These are phyloP conservation scores for Leccinum ochraceum DNA, from an alignment of 768 basidiomycete genomes.

Conservation along the genomic window DNA sequence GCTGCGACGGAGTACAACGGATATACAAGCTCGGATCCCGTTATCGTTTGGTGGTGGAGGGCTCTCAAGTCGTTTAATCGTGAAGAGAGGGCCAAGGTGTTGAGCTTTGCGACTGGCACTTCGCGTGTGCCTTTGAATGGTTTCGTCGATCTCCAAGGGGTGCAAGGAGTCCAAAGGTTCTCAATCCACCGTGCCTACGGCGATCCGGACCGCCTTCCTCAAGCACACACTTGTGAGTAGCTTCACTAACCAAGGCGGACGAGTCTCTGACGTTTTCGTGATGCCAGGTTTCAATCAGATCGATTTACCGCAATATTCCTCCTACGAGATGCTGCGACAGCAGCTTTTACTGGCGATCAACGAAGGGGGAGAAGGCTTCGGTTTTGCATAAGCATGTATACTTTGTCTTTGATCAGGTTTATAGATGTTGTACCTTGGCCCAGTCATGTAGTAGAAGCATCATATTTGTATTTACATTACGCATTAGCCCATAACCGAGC, in stretches of 20 bases:
- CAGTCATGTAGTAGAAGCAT: slow-evolving; percentile 32
- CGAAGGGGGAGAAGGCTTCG: slow-evolving; percentile 96
- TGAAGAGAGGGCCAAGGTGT: slow-evolving; percentile 93
- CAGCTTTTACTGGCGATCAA: slow-evolving; percentile 90
- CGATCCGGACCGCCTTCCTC: slow-evolving; percentile 79
- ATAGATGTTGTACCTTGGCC: slow-evolving; percentile 19
- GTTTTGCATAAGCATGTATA: slow-evolving; percentile 55
- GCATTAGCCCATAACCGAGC: slow-evolving; percentile 17
- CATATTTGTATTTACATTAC: slow-evolving; percentile 37
- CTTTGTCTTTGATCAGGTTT: slow-evolving; percentile 6
- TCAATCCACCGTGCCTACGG: slow-evolving; percentile 95
- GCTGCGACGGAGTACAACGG: slow-evolving; percentile 91
- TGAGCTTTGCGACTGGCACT: slow-evolving; percentile 94
- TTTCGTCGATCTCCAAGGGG: slow-evolving; percentile 93
- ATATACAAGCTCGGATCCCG: slow-evolving; percentile 86
- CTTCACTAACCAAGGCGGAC: slow-evolving; percentile 2
- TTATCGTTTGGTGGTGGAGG: slow-evolving; percentile 99
- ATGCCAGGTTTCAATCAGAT: slow-evolving; percentile 87
- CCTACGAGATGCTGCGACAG: slow-evolving; percentile 94
- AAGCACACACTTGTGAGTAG: slow-evolving; percentile 84
- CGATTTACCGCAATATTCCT: slow-evolving; percentile 91
- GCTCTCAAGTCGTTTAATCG: slow-evolving; percentile 97
- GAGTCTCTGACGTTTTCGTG: slow-evolving; percentile 15
- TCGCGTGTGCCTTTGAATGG: slow-evolving; percentile 94
- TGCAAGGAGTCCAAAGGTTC: slow-evolving; percentile 92